Evolutionary conservation across 2,329 filamentous ascomycete genomes (phyloP).

Genomic region (Phialophora expanda): DNA sequence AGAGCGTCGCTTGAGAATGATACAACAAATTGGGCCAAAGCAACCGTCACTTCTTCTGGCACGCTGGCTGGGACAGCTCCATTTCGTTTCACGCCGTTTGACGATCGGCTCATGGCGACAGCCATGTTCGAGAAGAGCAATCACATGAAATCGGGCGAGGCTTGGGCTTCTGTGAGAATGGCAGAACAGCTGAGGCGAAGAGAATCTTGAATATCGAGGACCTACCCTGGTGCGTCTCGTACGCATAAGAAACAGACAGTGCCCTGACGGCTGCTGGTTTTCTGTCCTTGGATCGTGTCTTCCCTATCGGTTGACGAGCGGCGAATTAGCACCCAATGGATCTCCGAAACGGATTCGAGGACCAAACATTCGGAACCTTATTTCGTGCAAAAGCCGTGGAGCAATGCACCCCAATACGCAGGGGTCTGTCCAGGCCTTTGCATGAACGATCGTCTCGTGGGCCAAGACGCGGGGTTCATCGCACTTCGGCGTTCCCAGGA

Average conservation of each 20-base stretch:
- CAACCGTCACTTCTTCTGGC: neutral
- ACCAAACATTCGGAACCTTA: neutral
- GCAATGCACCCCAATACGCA: neutral
- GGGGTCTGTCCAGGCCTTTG: neutral
- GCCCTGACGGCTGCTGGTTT: neutral
- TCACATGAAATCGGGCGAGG: no score
- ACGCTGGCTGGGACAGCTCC: neutral
- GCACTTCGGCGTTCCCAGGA: neutral
- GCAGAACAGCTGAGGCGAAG: neutral
- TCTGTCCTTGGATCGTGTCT: neutral
- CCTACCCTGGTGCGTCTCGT: no score
- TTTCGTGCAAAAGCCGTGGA: constrained; percentile 3
- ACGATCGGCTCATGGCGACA: neutral
- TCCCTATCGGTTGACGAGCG: neutral
- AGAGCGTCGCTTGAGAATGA: neutral
- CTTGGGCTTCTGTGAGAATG: neutral
- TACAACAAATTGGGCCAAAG: neutral
- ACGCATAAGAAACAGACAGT: no score
- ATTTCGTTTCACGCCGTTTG: neutral
- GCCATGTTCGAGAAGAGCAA: neutral
- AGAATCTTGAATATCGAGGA: no score
- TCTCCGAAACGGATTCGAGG: neutral
- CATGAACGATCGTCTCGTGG: neutral
- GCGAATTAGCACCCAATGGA: neutral
- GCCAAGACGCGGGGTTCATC: neutral